phyloP scores from a whole-genome alignment of 2,329 filamentous ascomycete species.

The Hypoxylon rubiginosum region DNA sequence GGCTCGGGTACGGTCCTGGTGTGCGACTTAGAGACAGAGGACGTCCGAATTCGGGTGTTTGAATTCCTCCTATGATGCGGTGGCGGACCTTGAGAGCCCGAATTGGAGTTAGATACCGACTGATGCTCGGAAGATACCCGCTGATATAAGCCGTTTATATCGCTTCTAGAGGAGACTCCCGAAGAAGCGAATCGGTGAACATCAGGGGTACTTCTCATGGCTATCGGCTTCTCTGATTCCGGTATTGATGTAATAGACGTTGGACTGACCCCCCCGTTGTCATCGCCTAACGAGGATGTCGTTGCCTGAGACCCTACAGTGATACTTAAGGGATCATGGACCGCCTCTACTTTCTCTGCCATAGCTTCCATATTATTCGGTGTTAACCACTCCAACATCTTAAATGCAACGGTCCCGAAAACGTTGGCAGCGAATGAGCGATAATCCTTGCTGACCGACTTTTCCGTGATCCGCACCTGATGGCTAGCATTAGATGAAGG shows the following conservation, averaged over 20 bases:
- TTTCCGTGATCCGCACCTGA: constrained; percentile 60
- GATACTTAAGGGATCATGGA: constrained; percentile 24
- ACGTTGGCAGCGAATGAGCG: constrained; percentile 73
- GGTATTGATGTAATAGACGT: constrained; percentile 30
- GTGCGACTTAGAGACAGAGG: constrained; percentile 46
- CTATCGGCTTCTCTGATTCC: constrained; percentile 16
- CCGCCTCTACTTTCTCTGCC: constrained; percentile 55
- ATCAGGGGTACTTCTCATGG: constrained; percentile 17
- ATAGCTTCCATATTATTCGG: constrained; percentile 67
- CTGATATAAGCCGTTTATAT: constrained; percentile 30
- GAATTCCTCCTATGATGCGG: constrained; percentile 48
- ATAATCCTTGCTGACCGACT: constrained; percentile 66
- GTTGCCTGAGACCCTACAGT: constrained; percentile 46
- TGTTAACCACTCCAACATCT: constrained; percentile 79
- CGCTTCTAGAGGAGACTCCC: constrained; percentile 30
- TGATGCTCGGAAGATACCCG: constrained; percentile 31
- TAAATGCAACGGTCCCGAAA: constrained; percentile 75
- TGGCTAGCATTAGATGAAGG: constrained; percentile 19
- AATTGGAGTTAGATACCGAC: constrained; percentile 27
- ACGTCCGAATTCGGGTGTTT: constrained; percentile 49
- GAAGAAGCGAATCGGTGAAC: constrained; percentile 23
- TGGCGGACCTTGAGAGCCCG: constrained; percentile 27
- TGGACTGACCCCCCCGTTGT: constrained; percentile 26
- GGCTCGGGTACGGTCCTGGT: constrained; percentile 43
- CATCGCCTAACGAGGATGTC: constrained; percentile 36